Evolutionary conservation across 257 asterid species (phyloP).

Genomic region (Forsythia suspensa): DNA sequence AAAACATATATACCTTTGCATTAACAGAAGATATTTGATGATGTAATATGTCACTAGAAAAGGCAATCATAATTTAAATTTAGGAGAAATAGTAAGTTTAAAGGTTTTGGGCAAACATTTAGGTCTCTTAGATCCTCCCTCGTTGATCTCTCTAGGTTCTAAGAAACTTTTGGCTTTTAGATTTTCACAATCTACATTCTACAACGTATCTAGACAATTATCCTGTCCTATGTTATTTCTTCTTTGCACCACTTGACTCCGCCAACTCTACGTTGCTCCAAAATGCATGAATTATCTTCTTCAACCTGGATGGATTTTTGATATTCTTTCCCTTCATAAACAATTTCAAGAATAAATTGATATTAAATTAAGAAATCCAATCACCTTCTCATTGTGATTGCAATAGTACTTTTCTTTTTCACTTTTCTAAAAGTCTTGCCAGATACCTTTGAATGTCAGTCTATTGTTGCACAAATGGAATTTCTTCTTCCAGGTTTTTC

Average conservation of each 20-base stretch:
- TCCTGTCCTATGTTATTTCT: not conserved
- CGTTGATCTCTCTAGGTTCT: not conserved
- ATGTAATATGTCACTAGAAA: not conserved
- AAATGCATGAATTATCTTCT: not conserved
- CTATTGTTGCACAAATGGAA: not conserved
- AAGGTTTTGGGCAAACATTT: not conserved
- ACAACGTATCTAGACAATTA: not conserved
- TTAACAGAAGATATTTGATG: not conserved
- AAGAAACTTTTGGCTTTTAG: not conserved
- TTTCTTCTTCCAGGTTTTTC: not conserved
- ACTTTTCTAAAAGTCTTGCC: not conserved
- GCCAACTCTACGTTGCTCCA: not conserved
- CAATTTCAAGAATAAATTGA: not conserved
- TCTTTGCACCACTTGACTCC: not conserved
- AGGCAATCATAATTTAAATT: not conserved
- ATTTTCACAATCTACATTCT: not conserved
- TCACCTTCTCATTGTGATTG: not conserved
- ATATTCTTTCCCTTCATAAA: not conserved
- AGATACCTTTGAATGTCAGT: not conserved
- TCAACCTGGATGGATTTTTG: not conserved
- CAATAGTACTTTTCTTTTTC: not conserved
- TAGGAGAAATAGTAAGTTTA: not conserved
- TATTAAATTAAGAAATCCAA: not conserved
- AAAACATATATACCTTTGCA: not conserved
- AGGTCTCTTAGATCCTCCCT: not conserved